Base-by-base conservation (phyloP, 2,329 filamentous ascomycete genomes). In the Aureobasidium vineae region DNA sequence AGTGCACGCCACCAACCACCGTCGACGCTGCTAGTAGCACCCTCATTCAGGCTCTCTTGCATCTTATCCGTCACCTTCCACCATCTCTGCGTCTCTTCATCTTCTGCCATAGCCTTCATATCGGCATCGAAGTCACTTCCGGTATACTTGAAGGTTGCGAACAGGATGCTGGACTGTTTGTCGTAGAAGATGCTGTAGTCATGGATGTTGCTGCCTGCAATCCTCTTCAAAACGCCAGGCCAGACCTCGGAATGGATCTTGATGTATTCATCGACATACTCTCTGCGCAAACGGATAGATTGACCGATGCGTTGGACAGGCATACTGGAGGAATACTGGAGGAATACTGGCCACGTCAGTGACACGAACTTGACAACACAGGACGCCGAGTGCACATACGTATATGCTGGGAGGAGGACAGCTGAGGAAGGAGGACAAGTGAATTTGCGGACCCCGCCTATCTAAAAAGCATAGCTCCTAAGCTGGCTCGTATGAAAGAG, bases 151-250 rank as follows among this genome's bases (percentile, higher is more conserved):
- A 92, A 91, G 28, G 81, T 86, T 0, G 89, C 88, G 74, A 93
- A 93, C 1, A 94, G 81, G 49, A 88, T 87, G 64, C 84, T 79
- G 0, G 84, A 83, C 5, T 75, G 77, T 15, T 86, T 81, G 73
- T 91, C 88, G 71, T 90, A 85, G 78, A 85, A 92, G 74, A 93
- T 84, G 70, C 86, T 90, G 72, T 92, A 94, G 73, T 94, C 90
- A 68, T 82, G 79, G 67, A 94, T 90, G 70, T 90, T 89, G 75
- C 87, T 90, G 47, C 88, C 85, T 74, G 88, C 86, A 73, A 94
- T 92, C 78, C 92, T 88, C 75, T 86, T 83, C 40, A 91, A 78
- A 0, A 95, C 90, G 71, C 90, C 88, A 6, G 90, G 90, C 90
- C 90, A 94, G 0, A 92, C 89, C 5, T 82, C 83, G 7, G 86